Evolutionary conservation across 441 rosid species (phyloP).

Genomic region (Gossypium davidsonii): DNA sequence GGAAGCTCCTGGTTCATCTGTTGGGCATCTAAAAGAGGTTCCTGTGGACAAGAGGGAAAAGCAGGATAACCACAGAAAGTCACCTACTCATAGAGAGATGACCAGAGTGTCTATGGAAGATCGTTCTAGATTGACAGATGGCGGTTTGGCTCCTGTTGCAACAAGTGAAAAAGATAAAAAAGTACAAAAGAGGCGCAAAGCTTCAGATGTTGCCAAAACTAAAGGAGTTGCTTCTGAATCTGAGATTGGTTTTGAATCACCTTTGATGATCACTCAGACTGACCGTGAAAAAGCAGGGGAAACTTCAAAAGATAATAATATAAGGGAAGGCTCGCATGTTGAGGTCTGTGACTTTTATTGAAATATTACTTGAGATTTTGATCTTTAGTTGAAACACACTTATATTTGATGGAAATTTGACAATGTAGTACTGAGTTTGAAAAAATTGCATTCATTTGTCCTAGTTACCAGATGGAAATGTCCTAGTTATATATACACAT

Average conservation of each 20-base stretch:
- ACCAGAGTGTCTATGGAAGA: conserved; percentile 35
- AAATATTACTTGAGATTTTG: not conserved
- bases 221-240: conserved; percentile 39
- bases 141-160: conserved; percentile 31
- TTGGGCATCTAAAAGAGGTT: conserved; percentile 27
- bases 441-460: not conserved
- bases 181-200: conserved; percentile 37
- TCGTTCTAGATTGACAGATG: conserved; percentile 34
- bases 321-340: conserved; percentile 73
- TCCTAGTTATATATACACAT: not conserved
- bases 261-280: conserved; percentile 25
- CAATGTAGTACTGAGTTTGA: not conserved
- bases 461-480: not conserved
- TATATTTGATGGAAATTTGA: not conserved
- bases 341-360: conserved; percentile 46
- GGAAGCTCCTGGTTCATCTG: conserved; percentile 21
- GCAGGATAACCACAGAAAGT: conserved; percentile 27
- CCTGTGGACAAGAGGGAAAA: conserved; percentile 28
- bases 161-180: conserved; percentile 37
- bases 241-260: conserved; percentile 35
- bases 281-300: conserved; percentile 31
- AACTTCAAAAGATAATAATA: conserved; percentile 32
- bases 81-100: conserved; percentile 30
- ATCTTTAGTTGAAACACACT: not conserved
- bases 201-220: conserved; percentile 37